Base-by-base conservation (phyloP, 2,329 filamentous ascomycete species). In the Colletotrichum chlorophyti region DNA sequence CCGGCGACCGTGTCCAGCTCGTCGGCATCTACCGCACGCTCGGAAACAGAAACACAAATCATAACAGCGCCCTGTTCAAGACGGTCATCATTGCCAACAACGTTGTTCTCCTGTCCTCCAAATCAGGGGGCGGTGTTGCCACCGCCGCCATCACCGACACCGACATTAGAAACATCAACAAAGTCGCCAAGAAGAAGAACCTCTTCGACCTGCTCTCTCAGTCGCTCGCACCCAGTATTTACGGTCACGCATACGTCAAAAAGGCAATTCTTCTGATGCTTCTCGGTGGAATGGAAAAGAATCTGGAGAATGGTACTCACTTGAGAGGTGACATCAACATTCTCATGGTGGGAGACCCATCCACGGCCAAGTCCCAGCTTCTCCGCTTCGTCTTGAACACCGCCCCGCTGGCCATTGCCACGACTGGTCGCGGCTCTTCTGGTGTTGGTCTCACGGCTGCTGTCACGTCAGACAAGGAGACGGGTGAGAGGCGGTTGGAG, bases 291-390 rank as follows among this genome's bases (percentile, higher is more conserved):
- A 93, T 96, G 83, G 95, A 99, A 80, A 99, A 99, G 82, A 99
- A 99, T 69, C 76, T 99, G 54, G 95, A 98, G 63, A 99, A 99
- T 67, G 95, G 95, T 58, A 98, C 95, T 1, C 95, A 99, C 84
- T 78, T 99, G 72, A 90, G 95, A 83, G 95, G 95, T 79, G 95
- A 99, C 70, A 98, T 99, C 77, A 99, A 99, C 73, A 97, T 99
- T 65, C 83, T 99, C 47, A 98, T 99, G 95, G 94, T 99, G 38
- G 95, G 95, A 77, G 95, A 99, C 73, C 95, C 95, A 3, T 99
- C 95, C 1, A 99, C 95, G 0, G 95, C 95, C 60, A 99, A 99
- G 74, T 99, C 95, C n/a, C 95, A 99, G 72, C 84, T 99, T 53
- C 83, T 99, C 37, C 91, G 95, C 23, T 99, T 99, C 68, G 95